These are phyloP conservation scores for Botryotinia globosa DNA, from an alignment of 2,329 filamentous ascomycete genomes.

Conservation along the genomic window DNA sequence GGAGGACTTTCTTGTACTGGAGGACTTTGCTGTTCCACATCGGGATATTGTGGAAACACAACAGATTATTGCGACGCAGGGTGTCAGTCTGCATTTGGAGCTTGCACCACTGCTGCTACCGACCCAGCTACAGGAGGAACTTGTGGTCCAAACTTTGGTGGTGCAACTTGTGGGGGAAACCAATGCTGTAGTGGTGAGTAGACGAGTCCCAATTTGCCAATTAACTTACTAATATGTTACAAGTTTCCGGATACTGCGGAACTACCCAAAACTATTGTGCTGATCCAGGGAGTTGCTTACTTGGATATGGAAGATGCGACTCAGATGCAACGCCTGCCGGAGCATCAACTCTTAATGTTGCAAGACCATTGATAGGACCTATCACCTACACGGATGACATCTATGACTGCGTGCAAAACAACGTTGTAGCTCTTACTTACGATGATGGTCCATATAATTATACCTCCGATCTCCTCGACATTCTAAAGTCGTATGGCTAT, in stretches of 20 bases:
- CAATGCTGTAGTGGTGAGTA: slow-evolving; percentile 25
- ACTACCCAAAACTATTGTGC: slow-evolving; percentile 26
- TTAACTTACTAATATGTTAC: neutral
- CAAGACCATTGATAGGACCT: slow-evolving; percentile 49
- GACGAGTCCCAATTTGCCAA: neutral
- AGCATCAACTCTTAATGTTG: slow-evolving; percentile 49
- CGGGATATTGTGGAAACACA: slow-evolving; percentile 20
- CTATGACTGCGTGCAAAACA: slow-evolving; percentile 51
- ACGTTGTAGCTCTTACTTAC: slow-evolving; percentile 62
- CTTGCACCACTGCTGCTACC: slow-evolving; percentile 15
- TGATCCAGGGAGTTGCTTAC: slow-evolving; percentile 26
- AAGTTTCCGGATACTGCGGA: slow-evolving; percentile 23
- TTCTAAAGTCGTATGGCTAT: slow-evolving; percentile 56
- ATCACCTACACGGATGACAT: slow-evolving; percentile 57
- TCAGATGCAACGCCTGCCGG: slow-evolving; percentile 54
- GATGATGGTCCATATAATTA: slow-evolving; percentile 65
- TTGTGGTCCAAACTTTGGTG: slow-evolving; percentile 23
- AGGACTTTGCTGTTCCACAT: slow-evolving; percentile 15
- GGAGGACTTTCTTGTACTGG: slow-evolving; percentile 9
- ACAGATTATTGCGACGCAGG: slow-evolving; percentile 16
- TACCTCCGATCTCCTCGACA: slow-evolving; percentile 62
- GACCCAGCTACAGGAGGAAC: slow-evolving; percentile 7
- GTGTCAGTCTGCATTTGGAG: slow-evolving; percentile 29
- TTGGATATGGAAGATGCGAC: slow-evolving; percentile 46
- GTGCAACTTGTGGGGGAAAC: slow-evolving; percentile 19